These are phyloP conservation scores for Hypoxylon sp. DNA, from an alignment of 2,329 filamentous ascomycete species.

Conservation along the genomic window DNA sequence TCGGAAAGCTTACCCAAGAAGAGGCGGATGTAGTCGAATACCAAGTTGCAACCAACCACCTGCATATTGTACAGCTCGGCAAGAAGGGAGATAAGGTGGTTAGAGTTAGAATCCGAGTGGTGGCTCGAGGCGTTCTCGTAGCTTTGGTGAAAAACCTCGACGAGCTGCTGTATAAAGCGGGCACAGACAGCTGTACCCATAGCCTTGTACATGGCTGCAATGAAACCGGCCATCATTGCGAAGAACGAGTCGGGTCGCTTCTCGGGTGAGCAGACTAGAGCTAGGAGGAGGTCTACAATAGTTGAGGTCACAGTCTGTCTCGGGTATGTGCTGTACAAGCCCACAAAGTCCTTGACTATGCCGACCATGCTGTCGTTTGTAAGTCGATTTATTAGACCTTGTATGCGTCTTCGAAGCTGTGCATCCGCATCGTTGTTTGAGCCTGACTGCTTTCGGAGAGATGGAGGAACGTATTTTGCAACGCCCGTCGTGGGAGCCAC, in stretches of 20 bases:
- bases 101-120: constrained; percentile 45
- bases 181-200: constrained; percentile 90
- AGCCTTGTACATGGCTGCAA: constrained; percentile 85
- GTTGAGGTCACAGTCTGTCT: constrained; percentile 88
- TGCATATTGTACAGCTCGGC: constrained; percentile 93
- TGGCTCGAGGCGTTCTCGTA: constrained; percentile 58
- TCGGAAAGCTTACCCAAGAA: constrained; percentile 81
- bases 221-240: constrained; percentile 88
- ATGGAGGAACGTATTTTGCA: constrained; percentile 89
- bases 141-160: constrained; percentile 75
- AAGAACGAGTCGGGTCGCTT: constrained; percentile 86
- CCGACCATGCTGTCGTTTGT: constrained; percentile 90
- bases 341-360: constrained; percentile 82
- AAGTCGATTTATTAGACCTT: constrained; percentile 90
- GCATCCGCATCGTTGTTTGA: constrained; percentile 72
- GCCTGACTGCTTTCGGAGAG: constrained; percentile 70
- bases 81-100: constrained; percentile 78
- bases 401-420: constrained; percentile 78
- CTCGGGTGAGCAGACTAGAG: constrained; percentile 81
- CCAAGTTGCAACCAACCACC: constrained; percentile 79
- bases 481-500: constrained; percentile 69
- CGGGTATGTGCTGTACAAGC: constrained; percentile 82
- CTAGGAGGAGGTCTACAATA: constrained; percentile 78
- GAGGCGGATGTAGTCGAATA: constrained; percentile 89
- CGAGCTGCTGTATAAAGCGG: constrained; percentile 79